phyloP scores from a whole-genome alignment of 2,329 filamentous ascomycete species.

The Hirsutella minnesotensis region DNA sequence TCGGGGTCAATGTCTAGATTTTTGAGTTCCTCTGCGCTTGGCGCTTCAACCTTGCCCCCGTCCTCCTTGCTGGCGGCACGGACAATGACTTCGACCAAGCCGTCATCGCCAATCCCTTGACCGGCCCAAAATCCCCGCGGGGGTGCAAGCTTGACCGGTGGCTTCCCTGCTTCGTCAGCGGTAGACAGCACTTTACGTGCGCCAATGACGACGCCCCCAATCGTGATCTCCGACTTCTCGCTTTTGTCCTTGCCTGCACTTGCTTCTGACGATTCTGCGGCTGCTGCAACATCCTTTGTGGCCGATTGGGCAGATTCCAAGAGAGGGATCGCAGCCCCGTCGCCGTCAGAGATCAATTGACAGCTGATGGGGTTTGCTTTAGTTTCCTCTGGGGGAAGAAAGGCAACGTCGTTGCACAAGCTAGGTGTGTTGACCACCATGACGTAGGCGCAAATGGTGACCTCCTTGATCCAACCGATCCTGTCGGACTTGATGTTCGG shows the following conservation, averaged over 20 bases:
- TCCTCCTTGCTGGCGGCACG: constrained; percentile 37
- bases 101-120: constrained; percentile 10
- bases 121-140: constrained; percentile 28
- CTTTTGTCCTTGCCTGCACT: constrained; percentile 1
- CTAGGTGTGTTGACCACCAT: constrained; percentile 89
- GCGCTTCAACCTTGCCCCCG: constrained; percentile 46
- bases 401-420: constrained; percentile 78
- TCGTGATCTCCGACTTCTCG: constrained; percentile 21
- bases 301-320: constrained; percentile 20
- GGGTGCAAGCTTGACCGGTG: constrained; percentile 30
- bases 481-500: constrained; percentile 60
- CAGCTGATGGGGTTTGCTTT: constrained; percentile 69
- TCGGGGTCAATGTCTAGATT: constrained; percentile 54
- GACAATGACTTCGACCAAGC: constrained; percentile 32
- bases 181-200: constrained; percentile 35
- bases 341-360: constrained; percentile 50
- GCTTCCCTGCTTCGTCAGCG: constrained; percentile 34
- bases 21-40: constrained; percentile 56
- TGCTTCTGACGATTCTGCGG: constrained; percentile 2
- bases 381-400: constrained; percentile 68
- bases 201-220: constrained; percentile 43
- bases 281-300: constrained; percentile 12
- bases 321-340: constrained; percentile 28
- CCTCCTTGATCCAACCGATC: constrained; percentile 88
- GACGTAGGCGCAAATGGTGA: constrained; percentile 80